Evolutionary conservation across 169 alveolate species (phyloP).

Genomic region (Cryptosporidium sp.): DNA sequence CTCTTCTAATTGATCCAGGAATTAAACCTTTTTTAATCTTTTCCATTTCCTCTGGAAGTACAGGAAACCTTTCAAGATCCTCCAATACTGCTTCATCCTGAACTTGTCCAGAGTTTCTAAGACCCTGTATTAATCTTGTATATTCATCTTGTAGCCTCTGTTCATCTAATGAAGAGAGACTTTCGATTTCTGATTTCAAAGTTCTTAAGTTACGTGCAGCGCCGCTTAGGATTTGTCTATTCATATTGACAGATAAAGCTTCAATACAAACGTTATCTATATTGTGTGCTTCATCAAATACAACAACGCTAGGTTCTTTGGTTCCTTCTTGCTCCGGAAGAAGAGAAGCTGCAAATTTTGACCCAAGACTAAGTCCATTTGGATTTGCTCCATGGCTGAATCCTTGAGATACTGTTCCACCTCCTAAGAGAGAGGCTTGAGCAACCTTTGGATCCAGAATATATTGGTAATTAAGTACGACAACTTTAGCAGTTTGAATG

Average conservation of each 20-base stretch:
- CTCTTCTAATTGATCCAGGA: constrained; percentile 94
- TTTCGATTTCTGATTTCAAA: constrained; percentile 83
- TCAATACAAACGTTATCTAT: constrained; percentile 98
- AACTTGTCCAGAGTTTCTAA: constrained; percentile 78
- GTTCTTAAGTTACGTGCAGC: constrained; percentile 88
- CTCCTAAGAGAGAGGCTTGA: constrained; percentile 77
- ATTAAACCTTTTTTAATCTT: constrained; percentile 81
- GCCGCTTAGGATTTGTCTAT: constrained; percentile 85
- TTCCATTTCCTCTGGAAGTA: constrained; percentile 84
- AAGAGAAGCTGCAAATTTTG: constrained; percentile 45
- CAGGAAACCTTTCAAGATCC: constrained; percentile 86
- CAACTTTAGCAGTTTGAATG: constrained; percentile 92
- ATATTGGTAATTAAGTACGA: constrained; percentile 96
- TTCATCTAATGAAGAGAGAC: constrained; percentile 80
- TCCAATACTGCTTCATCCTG: constrained; percentile 77
- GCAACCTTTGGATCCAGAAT: constrained; percentile 96
- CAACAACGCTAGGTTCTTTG: constrained; percentile 91
- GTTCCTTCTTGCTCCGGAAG: constrained; percentile 77
- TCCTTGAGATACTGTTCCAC: constrained; percentile 70
- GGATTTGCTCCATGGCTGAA: constrained; percentile 75
- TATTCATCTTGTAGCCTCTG: constrained; percentile 86
- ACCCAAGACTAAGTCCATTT: constrained; percentile 38
- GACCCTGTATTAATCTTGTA: constrained; percentile 79
- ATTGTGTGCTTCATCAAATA: constrained; percentile 98
- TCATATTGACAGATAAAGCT: constrained; percentile 93